Evolutionary conservation across 495 filamentous ascomycete species (phyloP).

Genomic region (Penicillium ucsense): DNA sequence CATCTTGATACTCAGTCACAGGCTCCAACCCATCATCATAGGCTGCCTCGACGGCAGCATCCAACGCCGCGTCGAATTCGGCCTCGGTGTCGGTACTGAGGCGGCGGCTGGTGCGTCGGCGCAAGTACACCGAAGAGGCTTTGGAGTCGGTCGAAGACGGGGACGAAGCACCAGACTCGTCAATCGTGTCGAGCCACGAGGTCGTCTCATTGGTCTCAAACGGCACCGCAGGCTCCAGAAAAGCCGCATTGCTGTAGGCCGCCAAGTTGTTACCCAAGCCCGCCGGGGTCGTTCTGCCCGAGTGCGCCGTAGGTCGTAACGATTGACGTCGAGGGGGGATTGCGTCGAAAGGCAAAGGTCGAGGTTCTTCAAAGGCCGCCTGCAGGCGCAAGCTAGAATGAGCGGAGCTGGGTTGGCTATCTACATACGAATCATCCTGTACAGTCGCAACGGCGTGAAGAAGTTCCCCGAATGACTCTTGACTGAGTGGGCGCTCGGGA

Average conservation of each 20-base stretch:
- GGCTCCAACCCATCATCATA: constrained; percentile 90
- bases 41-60: constrained; percentile 92
- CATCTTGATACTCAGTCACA: constrained; percentile 35
- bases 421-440: constrained; percentile 27
- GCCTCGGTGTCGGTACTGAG: constrained; percentile 73
- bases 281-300: constrained; percentile 18
- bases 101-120: constrained; percentile 54
- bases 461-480: constrained; percentile 48
- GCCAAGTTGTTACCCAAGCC: constrained; percentile 5
- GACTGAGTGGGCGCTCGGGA: constrained; percentile 67
- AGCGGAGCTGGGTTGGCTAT: constrained; percentile 14
- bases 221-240: constrained; percentile 15
- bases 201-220: constrained; percentile 60
- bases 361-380: constrained; percentile 12
- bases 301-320: constrained; percentile 20
- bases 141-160: constrained; percentile 74
- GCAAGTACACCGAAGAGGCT: constrained; percentile 57
- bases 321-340: constrained; percentile 35
- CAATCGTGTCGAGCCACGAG: constrained; percentile 94
- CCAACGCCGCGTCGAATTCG: constrained; percentile 89
- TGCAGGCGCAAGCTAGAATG: constrained; percentile 15
- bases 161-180: constrained; percentile 81
- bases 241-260: constrained; percentile 7
- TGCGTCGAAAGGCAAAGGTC: constrained; percentile 12
- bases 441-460: constrained; percentile 21